Base-by-base conservation (phyloP, 352 stramenopile genomes). In the Globisporangium uncinulatum region DNA sequence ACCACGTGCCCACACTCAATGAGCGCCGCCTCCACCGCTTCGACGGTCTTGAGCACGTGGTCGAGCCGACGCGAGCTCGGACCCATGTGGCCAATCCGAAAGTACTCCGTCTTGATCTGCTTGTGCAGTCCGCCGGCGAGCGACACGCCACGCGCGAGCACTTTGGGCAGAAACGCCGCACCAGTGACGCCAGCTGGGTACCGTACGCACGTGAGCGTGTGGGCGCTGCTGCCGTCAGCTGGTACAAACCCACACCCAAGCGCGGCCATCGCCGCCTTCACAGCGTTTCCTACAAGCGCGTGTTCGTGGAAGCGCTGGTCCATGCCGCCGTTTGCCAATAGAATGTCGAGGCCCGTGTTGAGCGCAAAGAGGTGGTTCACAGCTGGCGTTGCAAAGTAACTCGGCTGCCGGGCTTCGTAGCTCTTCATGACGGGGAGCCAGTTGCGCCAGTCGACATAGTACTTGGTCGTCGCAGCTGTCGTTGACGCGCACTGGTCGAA, bases 351-450 rank as follows among this genome's bases (percentile, higher is more conserved):
- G 4, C 70, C 80, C 55, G 62, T 79, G 54, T 91, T 87, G 19
- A 91, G 56, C 20, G 80, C 80, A 44, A 88, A 89, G 24, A 91
- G 53, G 63, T 91, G 80, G 65, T 91, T 91, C 55, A 91, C 80
- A 2, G 80, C 71, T n/a, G 80, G 80, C 15, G 80, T 91, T 1
- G 80, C 80, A 48, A 91, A 91, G 67, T 91, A 91, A 46, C 72
- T 86, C 48, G 80, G 76, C 62, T 82, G 74, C 29, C 80, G 78
- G 5, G 78, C 78, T 57, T 91, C 80, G 61, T 91, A 91, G 66
- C 82, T 87, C 67, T 91, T 91, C 80, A 91, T 91, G 60, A 91
- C 85, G 31, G 78, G 78, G 47, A 91, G 61, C 80, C 80, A 91
- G 63, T 91, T 84, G 61, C 73, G 76, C 80, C 80, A 91, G 67